Conservation (phyloP, 257 asterid species). For the Solanum okadae region DNA sequence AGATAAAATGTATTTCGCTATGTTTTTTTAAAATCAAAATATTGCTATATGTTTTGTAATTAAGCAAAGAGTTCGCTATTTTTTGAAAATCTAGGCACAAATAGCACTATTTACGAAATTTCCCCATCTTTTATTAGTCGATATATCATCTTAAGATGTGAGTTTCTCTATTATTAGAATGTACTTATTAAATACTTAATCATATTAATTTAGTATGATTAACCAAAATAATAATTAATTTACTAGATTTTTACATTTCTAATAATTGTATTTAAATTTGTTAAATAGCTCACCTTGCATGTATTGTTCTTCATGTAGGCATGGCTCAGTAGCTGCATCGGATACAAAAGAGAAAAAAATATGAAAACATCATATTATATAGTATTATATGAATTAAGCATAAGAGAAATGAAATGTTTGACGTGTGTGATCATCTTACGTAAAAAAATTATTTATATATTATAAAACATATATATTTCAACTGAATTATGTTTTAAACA, state of each 20-base stretch:
- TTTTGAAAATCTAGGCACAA: not conserved
- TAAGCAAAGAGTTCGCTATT: not conserved
- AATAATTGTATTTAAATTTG: not conserved
- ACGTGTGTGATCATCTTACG: not conserved
- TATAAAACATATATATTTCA: not conserved
- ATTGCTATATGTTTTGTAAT: not conserved
- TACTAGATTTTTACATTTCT: not conserved
- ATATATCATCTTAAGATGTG: too few species aligned
- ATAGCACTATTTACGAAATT: too few species aligned
- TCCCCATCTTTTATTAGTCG: too few species aligned
- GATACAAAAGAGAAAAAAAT: not conserved
- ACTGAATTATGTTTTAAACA: not conserved
- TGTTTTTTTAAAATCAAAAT: not conserved
- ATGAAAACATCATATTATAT: not conserved
- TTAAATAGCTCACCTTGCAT: conserved; percentile 4
- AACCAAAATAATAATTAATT: not conserved
- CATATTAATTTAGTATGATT: not conserved
- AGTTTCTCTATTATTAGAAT: not conserved
- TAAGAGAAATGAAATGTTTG: not conserved
- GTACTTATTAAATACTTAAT: not conserved
- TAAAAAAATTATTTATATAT: too few species aligned
- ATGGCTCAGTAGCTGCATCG: conserved; percentile 13
- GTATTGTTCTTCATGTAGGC: conserved; percentile 16
- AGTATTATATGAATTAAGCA: not conserved
- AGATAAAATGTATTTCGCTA: too few species aligned